A percentile compares a stretch with the other conserved stretches of the same genome.
Conservation (phyloP, 169 alveolate genomes). For the Eimeria acervulina region DNA sequence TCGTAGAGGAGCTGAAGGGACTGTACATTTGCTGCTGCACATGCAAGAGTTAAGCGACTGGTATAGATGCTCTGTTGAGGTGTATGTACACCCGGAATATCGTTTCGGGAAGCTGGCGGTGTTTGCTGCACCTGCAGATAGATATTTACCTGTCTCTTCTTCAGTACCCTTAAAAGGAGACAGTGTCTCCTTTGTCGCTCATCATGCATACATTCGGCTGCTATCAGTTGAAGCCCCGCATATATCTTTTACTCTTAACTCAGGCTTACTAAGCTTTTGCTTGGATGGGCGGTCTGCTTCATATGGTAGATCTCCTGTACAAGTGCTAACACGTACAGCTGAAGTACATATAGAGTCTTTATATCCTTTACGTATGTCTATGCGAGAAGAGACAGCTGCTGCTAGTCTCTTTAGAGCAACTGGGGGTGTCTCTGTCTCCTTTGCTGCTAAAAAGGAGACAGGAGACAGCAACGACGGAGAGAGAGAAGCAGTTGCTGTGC, state of each 20-base stretch:
- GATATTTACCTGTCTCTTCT: constrained; percentile 69
- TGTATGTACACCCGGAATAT: constrained; percentile 34
- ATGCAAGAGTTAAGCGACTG: constrained; percentile 58
- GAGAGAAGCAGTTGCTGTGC: constrained; percentile 26
- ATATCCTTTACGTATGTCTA: constrained; percentile 14
- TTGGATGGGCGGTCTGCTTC: constrained; percentile 50
- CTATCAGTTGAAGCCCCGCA: constrained; percentile 55
- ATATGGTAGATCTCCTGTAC: neutral
- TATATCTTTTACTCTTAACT: constrained; percentile 9
- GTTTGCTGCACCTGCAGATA: constrained; percentile 70
- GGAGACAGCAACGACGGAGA: neutral
- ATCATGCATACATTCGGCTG: constrained; percentile 77
- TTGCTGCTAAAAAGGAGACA: neutral
- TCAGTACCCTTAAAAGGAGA: constrained; percentile 27
- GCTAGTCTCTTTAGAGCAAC: constrained; percentile 74
- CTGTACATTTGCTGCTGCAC: constrained; percentile 49
- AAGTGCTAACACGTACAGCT: constrained; percentile 59
- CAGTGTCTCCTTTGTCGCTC: constrained; percentile 48
- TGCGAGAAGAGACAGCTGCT: constrained; percentile 77
- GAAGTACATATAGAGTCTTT: constrained; percentile 1
- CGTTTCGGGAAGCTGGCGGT: constrained; percentile 53
- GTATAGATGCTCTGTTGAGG: constrained; percentile 60
- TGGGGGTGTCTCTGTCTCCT: constrained; percentile 28
- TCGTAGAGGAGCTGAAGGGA: neutral
- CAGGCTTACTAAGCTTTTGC: constrained; percentile 19